Evolutionary conservation across 148 eudicot species (phyloP).

Genomic region (Amaranthus cruentus): DNA sequence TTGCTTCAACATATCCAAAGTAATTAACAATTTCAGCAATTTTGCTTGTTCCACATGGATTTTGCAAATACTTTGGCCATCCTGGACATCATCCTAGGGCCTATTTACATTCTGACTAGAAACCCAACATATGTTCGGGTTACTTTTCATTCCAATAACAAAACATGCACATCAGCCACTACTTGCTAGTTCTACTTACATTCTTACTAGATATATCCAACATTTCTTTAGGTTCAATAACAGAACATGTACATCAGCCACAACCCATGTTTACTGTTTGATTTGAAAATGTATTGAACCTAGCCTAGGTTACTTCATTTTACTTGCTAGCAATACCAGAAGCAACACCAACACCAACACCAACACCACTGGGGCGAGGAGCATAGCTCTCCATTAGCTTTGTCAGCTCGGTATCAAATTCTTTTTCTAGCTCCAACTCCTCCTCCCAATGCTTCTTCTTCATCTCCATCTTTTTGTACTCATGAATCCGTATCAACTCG

Average conservation of each 20-base stretch:
- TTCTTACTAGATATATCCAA: too few species aligned
- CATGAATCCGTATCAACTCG: constrained; percentile 31
- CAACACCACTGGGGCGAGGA: constrained; percentile 20
- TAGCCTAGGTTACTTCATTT: not conserved
- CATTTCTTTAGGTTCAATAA: too few species aligned
- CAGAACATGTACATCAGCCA: too few species aligned
- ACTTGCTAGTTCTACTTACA: not conserved
- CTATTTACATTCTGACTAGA: constrained; percentile 11
- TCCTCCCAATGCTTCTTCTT: constrained; percentile 48
- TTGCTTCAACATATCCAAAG: too few species aligned
- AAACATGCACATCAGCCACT: not conserved
- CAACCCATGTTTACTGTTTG: not conserved
- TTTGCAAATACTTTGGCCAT: not conserved
- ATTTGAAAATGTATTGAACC: not conserved
- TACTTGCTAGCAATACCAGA: not conserved
- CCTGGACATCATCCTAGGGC: not conserved
- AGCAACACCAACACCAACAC: not conserved
- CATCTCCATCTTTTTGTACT: constrained; percentile 41
- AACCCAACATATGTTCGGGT: not conserved
- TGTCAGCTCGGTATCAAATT: constrained; percentile 32
- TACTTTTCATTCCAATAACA: constrained; percentile 4
- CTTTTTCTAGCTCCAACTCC: constrained; percentile 44
- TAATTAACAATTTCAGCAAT: too few species aligned
- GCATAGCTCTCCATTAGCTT: constrained; percentile 50
- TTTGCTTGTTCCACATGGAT: not conserved